Conservation (phyloP, 1,139 yeast species). For the Kurtzmaniella natalensis region DNA sequence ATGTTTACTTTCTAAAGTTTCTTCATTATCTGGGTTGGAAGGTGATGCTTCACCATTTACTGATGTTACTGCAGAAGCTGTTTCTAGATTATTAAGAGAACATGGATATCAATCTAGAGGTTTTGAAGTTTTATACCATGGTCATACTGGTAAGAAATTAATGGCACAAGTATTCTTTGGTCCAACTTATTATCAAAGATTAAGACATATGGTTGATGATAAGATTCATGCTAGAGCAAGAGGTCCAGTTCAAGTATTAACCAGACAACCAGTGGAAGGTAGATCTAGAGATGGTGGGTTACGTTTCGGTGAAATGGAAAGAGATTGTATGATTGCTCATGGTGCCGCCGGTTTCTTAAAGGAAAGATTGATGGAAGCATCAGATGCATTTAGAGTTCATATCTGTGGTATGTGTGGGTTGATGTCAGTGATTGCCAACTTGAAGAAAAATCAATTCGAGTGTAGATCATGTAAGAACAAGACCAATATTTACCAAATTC, state of each 20-base stretch:
- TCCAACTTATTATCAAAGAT: constrained; percentile 96
- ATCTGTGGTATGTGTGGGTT: constrained; percentile 97
- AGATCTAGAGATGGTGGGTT: constrained; percentile 99
- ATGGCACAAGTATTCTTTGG: constrained; percentile 99
- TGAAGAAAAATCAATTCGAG: constrained; percentile 95
- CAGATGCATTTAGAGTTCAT: constrained; percentile 97
- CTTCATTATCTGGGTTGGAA: constrained; percentile 90
- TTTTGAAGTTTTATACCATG: constrained; percentile 96
- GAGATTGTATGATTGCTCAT: constrained; percentile 99
- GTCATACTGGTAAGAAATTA: constrained; percentile 95
- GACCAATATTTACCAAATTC: constrained; percentile 95
- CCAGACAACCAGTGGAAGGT: constrained; percentile 99
- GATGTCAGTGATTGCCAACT: constrained; percentile 95
- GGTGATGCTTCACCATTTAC: constrained; percentile 99
- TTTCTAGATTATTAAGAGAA: constrained; percentile 84
- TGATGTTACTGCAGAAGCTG: constrained; percentile 95
- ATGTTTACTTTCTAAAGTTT: constrained; percentile 92
- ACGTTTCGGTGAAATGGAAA: constrained; percentile 99
- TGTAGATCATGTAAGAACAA: constrained; percentile 98
- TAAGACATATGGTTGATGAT: constrained; percentile 99
- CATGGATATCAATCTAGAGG: constrained; percentile 98
- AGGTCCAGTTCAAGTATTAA: constrained; percentile 97
- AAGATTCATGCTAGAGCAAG: constrained; percentile 99
- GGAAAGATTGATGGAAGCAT: constrained; percentile 97
- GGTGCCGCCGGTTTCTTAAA: constrained; percentile 98